Evolutionary conservation across 2,329 filamentous ascomycete genomes (phyloP), one percentile per base, ranked within the genome.

Genomic region (Penicillium sp.): DNA sequence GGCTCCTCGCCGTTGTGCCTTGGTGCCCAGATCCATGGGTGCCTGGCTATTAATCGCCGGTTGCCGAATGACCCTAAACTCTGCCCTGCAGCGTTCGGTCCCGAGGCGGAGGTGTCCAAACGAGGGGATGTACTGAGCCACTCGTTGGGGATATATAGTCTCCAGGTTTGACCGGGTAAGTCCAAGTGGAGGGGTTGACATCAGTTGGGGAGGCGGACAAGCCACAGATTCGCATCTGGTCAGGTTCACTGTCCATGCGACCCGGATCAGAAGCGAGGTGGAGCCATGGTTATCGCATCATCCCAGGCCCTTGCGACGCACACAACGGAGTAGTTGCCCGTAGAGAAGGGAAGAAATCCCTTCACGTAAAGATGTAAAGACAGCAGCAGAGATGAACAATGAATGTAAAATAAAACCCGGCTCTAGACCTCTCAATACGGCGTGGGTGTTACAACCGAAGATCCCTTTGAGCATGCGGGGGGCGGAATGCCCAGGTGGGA

Each of bases 201-300:
- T 56, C 29, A 40, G 23, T 20, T 15, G 24, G 18, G 36, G 27
- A 7, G 27, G 34, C 26, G 24, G 20, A 32, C n/a, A 41, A 41
- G 37, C 37, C 37, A 41, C 37, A 41, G 26, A 26, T 41, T 41
- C 37, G 37, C 37, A 41, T 41, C 27, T n/a, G n/a, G 36, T 40
- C 36, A 41, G 45, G 45, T 48, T 48, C 26, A 41, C 37, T 17
- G 37, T 48, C 45, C 36, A 32, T 52, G 34, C 15, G 49, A 49
- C 46, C 54, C 53, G 56, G 54, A 46, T 44, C 45, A 49, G 36
- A 48, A 49, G 54, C 56, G 42, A 55, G 56, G 58, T 60, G 58
- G 58, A 60, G 46, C 58, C 58, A 51, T 54, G 55, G 55, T 56
- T 60, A 58, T 60, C 58, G 53, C 58, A 58, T 56, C 55, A 60